Conservation (phyloP, 2,329 filamentous ascomycete species). For the Fusarium lateritium region DNA sequence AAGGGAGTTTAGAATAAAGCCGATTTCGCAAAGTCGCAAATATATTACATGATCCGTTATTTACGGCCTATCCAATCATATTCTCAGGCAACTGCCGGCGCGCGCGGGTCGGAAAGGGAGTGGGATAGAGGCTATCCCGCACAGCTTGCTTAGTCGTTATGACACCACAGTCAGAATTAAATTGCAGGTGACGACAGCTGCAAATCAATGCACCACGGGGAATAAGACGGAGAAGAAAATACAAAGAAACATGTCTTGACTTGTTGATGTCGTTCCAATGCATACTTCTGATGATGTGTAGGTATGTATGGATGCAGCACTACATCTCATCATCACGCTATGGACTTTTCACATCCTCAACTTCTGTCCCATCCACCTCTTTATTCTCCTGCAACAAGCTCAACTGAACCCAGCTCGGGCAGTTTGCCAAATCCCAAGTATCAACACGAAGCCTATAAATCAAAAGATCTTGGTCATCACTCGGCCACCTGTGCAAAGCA, state of each 20-base stretch:
- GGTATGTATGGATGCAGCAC: no score
- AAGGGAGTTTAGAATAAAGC: neutral
- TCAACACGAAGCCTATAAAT: slow-evolving; percentile 4
- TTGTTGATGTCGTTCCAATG: no score
- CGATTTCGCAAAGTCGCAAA: slow-evolving; percentile 1
- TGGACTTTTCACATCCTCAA: neutral
- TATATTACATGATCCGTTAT: slow-evolving; percentile 4
- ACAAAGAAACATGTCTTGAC: no score
- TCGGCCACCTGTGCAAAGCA: slow-evolving; percentile 8
- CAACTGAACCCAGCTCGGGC: slow-evolving; percentile 16
- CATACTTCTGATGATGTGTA: no score
- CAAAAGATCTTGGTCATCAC: neutral
- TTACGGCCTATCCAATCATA: neutral
- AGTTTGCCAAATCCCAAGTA: neutral
- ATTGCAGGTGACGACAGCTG: no score
- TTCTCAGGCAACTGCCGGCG: neutral
- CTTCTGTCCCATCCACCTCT: neutral
- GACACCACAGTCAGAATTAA: no score
- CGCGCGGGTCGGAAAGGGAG: slow-evolving; percentile 11
- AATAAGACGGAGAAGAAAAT: no score
- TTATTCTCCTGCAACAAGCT: slow-evolving; percentile 12
- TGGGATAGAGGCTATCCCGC: slow-evolving; percentile 3
- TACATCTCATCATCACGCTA: neutral
- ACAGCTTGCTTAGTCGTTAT: neutral
- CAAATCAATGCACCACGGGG: no score